These are phyloP conservation scores for Nakazawaea ishiwadae DNA, from an alignment of 805 yeast species.

Conservation along the genomic window DNA sequence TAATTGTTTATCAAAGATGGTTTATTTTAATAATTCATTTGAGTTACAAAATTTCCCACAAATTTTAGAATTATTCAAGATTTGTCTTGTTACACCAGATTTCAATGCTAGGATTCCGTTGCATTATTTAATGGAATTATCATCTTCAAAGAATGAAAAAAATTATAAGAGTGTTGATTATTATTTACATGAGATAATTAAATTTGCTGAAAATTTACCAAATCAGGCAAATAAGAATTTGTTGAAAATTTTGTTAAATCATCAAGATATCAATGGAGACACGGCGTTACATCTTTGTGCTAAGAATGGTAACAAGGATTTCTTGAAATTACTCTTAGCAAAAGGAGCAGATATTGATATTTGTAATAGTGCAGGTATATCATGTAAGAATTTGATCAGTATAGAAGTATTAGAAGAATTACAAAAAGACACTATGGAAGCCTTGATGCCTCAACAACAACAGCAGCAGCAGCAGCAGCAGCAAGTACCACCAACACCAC, in stretches of 20 bases:
- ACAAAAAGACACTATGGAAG: conserved; percentile 10
- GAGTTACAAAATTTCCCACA: conserved; percentile 56
- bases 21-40: conserved; percentile 68
- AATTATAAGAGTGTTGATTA: conserved; percentile 47
- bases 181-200: conserved; percentile 37
- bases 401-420: conserved; percentile 15
- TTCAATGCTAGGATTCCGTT: conserved; percentile 66
- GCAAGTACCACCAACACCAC: conserved; percentile 1
- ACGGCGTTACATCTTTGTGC: conserved; percentile 82
- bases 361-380: conserved; percentile 15
- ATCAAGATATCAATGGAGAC: conserved; percentile 78
- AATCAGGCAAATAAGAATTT: conserved; percentile 33
- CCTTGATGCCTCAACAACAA: conserved; percentile 4
- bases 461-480: not conserved
- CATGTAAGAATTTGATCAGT: conserved; percentile 14
- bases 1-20: conserved; percentile 64
- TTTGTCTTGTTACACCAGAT: conserved; percentile 69
- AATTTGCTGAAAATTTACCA: conserved; percentile 23
- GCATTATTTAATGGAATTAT: conserved; percentile 60
- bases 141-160: conserved; percentile 22
- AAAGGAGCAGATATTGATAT: conserved; percentile 37
- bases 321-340: conserved; percentile 38
- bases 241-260: conserved; percentile 59
- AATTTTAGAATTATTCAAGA: conserved; percentile 55
- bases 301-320: conserved; percentile 42